phyloP scores from a whole-genome alignment of 352 stramenopile genomes.

The Stramenopiles sp. region DNA sequence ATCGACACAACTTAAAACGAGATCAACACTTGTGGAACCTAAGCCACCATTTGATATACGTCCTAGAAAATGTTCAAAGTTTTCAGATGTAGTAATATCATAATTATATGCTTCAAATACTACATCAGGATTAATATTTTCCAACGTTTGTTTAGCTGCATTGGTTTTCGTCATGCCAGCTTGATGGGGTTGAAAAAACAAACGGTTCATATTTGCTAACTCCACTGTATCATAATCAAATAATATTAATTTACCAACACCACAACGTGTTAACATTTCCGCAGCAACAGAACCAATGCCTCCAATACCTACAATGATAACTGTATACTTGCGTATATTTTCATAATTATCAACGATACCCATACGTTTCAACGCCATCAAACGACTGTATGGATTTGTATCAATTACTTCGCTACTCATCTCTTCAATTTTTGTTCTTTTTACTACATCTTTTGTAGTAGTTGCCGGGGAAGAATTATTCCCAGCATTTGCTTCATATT shows the following conservation, averaged over 20 bases:
- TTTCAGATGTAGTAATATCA: slow-evolving; percentile 54
- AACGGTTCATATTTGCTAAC: slow-evolving; percentile 67
- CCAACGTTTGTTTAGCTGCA: slow-evolving; percentile 53
- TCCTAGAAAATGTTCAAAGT: slow-evolving; percentile 56
- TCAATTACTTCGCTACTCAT: slow-evolving; percentile 51
- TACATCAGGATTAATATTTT: slow-evolving; percentile 66
- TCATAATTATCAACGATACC: slow-evolving; percentile 66
- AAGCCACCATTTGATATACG: slow-evolving; percentile 42
- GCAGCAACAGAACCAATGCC: slow-evolving; percentile 56
- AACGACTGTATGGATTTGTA: slow-evolving; percentile 58
- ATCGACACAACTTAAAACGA: slow-evolving; percentile 65
- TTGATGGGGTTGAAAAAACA: slow-evolving; percentile 65
- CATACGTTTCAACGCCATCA: slow-evolving; percentile 69
- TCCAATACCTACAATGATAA: slow-evolving; percentile 53
- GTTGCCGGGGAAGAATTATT: no score
- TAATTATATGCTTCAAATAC: slow-evolving; percentile 56
- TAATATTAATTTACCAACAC: slow-evolving; percentile 62
- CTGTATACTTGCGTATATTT: slow-evolving; percentile 45
- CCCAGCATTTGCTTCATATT: no score
- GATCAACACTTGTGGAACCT: slow-evolving; percentile 32
- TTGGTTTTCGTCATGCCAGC: slow-evolving; percentile 57
- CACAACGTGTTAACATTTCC: slow-evolving; percentile 66
- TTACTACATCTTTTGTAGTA: no score
- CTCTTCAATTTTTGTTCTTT: no score
- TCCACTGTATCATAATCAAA: slow-evolving; percentile 69